These are phyloP conservation scores for Fraxinus sp. DNA, from an alignment of 305 asterid genomes.

Conservation along the genomic window DNA sequence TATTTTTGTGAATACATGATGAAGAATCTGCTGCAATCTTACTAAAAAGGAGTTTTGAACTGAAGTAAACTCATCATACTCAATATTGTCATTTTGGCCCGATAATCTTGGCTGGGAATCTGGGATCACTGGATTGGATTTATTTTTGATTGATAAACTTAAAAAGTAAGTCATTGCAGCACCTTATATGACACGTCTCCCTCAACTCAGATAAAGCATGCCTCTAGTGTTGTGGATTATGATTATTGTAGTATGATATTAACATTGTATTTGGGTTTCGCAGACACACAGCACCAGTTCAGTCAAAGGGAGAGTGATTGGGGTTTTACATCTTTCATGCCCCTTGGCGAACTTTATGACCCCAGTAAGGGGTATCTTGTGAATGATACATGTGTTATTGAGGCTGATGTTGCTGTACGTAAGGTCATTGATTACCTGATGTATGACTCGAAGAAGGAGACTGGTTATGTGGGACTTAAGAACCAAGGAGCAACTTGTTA, in stretches of 20 bases:
- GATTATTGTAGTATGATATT: not conserved
- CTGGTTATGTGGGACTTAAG: slow-evolving; percentile 90
- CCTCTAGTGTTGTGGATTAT: slow-evolving; percentile 8
- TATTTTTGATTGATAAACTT: not conserved
- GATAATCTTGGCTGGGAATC: not conserved
- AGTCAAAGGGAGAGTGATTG: slow-evolving; percentile 54
- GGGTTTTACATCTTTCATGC: slow-evolving; percentile 62
- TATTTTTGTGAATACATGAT: not conserved
- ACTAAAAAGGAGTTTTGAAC: not conserved
- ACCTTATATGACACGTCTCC: not conserved
- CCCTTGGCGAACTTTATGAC: slow-evolving; percentile 52
- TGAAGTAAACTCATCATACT: not conserved
- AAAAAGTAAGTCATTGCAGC: not conserved
- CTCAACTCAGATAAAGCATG: not conserved
- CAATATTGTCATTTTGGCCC: not conserved
- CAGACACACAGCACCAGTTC: slow-evolving; percentile 60
- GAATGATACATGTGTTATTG: slow-evolving; percentile 71
- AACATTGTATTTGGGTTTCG: slow-evolving; percentile 1
- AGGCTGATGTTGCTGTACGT: slow-evolving; percentile 92
- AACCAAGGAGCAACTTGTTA: slow-evolving; percentile 98
- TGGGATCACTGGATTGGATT: not conserved
- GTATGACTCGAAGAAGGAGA: slow-evolving; percentile 90
- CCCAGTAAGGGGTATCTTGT: slow-evolving; percentile 73
- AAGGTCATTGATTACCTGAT: slow-evolving; percentile 72
- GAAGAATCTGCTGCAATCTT: not conserved